Conservation (phyloP, 2,329 filamentous ascomycete species). For the Macroventuria anomochaeta region DNA sequence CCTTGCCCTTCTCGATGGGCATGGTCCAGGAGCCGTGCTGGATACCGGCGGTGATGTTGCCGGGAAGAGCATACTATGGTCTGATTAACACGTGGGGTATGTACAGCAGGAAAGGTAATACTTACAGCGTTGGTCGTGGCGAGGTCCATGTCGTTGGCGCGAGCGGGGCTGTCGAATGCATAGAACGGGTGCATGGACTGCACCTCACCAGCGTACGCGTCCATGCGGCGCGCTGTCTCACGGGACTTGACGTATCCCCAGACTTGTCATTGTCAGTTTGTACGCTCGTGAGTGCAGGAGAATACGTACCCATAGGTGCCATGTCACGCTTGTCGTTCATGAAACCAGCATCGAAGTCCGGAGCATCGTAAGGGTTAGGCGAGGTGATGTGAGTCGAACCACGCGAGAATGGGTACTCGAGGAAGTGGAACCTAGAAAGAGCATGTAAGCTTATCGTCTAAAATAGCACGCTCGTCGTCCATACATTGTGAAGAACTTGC, state of each 20-base stretch:
- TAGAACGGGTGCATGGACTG: conserved; percentile 73
- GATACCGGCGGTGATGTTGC: conserved; percentile 74
- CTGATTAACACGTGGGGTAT: conserved; percentile 4
- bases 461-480: neutral
- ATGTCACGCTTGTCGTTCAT: conserved; percentile 88
- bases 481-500: conserved; percentile 79
- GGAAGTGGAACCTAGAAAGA: conserved; percentile 68
- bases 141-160: conserved; percentile 75
- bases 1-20: conserved; percentile 63
- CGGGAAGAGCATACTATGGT: conserved; percentile 68
- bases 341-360: conserved; percentile 81
- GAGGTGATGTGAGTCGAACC: conserved; percentile 74
- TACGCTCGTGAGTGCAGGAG: neutral
- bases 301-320: conserved; percentile 63
- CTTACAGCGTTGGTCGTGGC: conserved; percentile 69
- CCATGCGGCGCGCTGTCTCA: conserved; percentile 79
- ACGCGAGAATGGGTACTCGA: conserved; percentile 78
- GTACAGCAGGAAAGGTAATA: neutral
- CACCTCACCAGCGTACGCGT: conserved; percentile 76
- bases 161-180: conserved; percentile 71
- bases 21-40: conserved; percentile 75
- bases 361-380: conserved; percentile 74
- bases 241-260: conserved; percentile 85
- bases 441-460: neutral
- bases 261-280: conserved; percentile 51